Evolutionary conservation across 116 monocot species (phyloP).

Genomic region (Trichopus zeylanicus): DNA sequence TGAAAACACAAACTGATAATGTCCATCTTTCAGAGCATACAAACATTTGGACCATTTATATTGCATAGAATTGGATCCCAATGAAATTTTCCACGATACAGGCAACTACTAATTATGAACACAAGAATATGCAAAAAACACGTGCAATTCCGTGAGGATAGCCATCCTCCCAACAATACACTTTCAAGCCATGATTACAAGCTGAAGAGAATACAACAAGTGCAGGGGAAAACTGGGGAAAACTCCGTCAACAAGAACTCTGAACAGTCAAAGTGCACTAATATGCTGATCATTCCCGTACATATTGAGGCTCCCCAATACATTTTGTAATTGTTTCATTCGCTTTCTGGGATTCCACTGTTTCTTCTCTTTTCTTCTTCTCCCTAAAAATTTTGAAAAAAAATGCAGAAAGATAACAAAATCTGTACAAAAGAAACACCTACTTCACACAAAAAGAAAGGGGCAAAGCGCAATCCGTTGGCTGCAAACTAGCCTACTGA

Average conservation of each 20-base stretch:
- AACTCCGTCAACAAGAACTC: not conserved
- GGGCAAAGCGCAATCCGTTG: too few relatives aligned
- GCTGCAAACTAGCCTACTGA: too few relatives aligned
- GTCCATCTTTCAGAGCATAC: too few relatives aligned
- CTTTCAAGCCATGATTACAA: not conserved
- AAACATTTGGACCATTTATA: too few relatives aligned
- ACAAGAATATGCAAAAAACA: too few relatives aligned
- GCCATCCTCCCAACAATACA: not conserved
- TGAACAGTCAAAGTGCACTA: not conserved
- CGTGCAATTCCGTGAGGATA: not conserved
- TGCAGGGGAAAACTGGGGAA: not conserved
- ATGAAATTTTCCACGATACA: too few relatives aligned
- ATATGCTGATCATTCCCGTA: slow-evolving; percentile 8
- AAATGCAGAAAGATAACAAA: not conserved
- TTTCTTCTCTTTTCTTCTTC: slow-evolving; percentile 86
- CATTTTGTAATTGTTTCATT: slow-evolving; percentile 61
- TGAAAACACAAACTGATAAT: too few relatives aligned
- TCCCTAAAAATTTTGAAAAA: slow-evolving; percentile 40
- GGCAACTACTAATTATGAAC: too few relatives aligned
- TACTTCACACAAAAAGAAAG: not conserved
- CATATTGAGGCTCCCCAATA: slow-evolving; percentile 25
- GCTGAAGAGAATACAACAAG: too few relatives aligned
- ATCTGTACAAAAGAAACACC: not conserved
- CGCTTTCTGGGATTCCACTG: slow-evolving; percentile 50
- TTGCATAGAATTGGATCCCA: too few relatives aligned